Evolutionary conservation across 331 rosid genomes (phyloP).

Genomic region (Saraca asoca): DNA sequence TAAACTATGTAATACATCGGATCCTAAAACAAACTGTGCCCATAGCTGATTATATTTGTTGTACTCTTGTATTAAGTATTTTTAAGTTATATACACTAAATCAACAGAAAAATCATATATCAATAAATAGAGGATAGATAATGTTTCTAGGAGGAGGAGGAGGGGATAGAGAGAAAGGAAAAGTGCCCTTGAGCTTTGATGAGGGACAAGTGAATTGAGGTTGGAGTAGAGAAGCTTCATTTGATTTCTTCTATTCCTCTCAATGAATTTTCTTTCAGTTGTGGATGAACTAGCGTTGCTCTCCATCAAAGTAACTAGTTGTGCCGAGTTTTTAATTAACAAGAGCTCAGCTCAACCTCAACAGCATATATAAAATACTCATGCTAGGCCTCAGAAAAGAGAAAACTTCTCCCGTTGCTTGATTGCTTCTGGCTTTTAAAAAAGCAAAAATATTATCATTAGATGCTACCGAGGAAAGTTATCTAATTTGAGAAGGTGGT

Average conservation of each 20-base stretch:
- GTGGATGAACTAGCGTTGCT: slow-evolving; percentile 52
- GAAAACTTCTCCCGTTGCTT: slow-evolving; percentile 3
- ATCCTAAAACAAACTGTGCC: no score
- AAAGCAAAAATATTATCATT: slow-evolving; percentile 36
- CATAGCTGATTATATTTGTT: no score
- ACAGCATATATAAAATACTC: neutral
- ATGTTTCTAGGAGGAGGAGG: no score
- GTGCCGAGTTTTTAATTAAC: no score
- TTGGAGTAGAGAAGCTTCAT: slow-evolving; percentile 63
- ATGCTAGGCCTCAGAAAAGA: neutral
- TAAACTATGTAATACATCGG: no score
- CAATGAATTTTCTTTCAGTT: slow-evolving; percentile 61
- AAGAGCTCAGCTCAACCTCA: neutral
- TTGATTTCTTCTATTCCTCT: slow-evolving; percentile 67
- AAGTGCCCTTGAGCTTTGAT: slow-evolving; percentile 48
- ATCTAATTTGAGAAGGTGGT: slow-evolving; percentile 22
- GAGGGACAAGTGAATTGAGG: slow-evolving; percentile 66
- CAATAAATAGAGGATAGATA: no score
- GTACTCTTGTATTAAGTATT: no score
- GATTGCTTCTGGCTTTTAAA: slow-evolving; percentile 25
- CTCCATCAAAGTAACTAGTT: slow-evolving; percentile 39
- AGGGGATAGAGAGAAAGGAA: neutral
- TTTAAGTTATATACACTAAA: no score
- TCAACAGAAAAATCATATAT: no score
- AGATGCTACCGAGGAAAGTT: slow-evolving; percentile 37